Conservation (phyloP, 768 basidiomycete genomes). For the Pulveroboletus sp. region DNA sequence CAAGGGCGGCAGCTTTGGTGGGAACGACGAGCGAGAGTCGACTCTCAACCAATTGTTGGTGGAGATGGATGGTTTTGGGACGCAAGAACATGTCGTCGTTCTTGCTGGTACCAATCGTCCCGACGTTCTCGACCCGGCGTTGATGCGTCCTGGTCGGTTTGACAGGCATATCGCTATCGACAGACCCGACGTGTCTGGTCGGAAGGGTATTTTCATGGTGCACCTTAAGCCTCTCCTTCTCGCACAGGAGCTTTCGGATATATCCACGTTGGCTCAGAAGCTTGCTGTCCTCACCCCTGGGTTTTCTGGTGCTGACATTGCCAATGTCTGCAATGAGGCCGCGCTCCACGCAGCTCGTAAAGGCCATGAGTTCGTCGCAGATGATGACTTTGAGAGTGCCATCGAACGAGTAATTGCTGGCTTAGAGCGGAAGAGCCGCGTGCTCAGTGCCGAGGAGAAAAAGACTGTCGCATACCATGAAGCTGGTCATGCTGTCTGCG, state of each 20-base stretch:
- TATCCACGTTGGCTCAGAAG: slow-evolving; percentile 74
- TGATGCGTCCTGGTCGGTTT: slow-evolving; percentile 97
- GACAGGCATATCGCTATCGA: slow-evolving; percentile 96
- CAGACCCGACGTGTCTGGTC: slow-evolving; percentile 88
- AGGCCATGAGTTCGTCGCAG: slow-evolving; percentile 69
- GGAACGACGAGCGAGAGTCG: slow-evolving; percentile 96
- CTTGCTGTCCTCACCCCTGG: slow-evolving; percentile 95
- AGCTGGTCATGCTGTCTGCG: slow-evolving; percentile 96
- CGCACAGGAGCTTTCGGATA: slow-evolving; percentile 44
- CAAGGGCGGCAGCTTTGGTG: slow-evolving; percentile 73
- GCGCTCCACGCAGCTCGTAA: slow-evolving; percentile 92
- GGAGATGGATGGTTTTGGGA: slow-evolving; percentile 99
- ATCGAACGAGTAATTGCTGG: slow-evolving; percentile 98
- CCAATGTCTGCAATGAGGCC: slow-evolving; percentile 98
- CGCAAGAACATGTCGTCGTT: slow-evolving; percentile 94
- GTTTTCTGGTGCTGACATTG: slow-evolving; percentile 98
- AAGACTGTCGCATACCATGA: slow-evolving; percentile 98
- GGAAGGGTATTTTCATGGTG: slow-evolving; percentile 90
- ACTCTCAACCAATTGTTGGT: slow-evolving; percentile 97
- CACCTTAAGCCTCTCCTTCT: slow-evolving; percentile 85
- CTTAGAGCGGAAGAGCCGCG: slow-evolving; percentile 90
- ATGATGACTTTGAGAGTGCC: slow-evolving; percentile 90
- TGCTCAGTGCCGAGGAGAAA: slow-evolving; percentile 94
- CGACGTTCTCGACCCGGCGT: slow-evolving; percentile 91
- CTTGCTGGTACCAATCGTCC: slow-evolving; percentile 96